Evolutionary conservation across 1,284 basidiomycete species (phyloP).

Genomic region (Paramarasmius palmivorus): DNA sequence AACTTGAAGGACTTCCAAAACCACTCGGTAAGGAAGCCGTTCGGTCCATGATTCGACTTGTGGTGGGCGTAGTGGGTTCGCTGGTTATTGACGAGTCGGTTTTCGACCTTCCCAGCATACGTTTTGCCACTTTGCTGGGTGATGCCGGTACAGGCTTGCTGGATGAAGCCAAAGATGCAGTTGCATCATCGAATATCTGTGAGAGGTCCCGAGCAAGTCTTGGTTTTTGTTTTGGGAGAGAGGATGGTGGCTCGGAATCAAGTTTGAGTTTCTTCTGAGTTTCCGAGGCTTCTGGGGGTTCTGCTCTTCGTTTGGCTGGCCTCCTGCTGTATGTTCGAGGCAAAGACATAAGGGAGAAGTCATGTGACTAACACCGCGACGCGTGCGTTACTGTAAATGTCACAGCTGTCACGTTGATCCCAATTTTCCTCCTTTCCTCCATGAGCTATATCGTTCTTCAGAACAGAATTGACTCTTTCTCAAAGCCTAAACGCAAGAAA

Average conservation of each 20-base stretch:
- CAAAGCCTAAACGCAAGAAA: slow-evolving; percentile 51
- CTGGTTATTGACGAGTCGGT: slow-evolving; percentile 57
- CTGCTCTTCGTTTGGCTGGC: slow-evolving; percentile 31
- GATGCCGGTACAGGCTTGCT: slow-evolving; percentile 20
- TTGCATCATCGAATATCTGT: slow-evolving; percentile 36
- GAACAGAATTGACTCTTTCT: slow-evolving; percentile 61
- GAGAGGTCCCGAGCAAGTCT: slow-evolving; percentile 35
- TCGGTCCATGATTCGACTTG: slow-evolving; percentile 24
- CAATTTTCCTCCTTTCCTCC: slow-evolving; percentile 17
- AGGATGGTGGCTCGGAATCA: slow-evolving; percentile 19
- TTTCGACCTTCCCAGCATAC: slow-evolving; percentile 49
- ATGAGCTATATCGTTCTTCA: slow-evolving; percentile 55
- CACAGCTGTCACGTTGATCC: slow-evolving; percentile 19
- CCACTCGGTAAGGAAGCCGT: slow-evolving; percentile 39
- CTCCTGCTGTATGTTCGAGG: slow-evolving; percentile 45
- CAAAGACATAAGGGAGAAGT: slow-evolving; percentile 20
- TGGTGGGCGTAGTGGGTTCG: slow-evolving; percentile 19
- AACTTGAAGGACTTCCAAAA: slow-evolving; percentile 18
- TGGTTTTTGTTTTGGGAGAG: slow-evolving; percentile 10
- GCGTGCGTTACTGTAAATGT: slow-evolving; percentile 17
- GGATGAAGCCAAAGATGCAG: slow-evolving; percentile 19
- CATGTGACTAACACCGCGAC: slow-evolving; percentile 8
- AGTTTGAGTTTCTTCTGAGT: slow-evolving; percentile 31
- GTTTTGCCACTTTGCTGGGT: slow-evolving; percentile 42
- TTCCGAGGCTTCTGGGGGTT: slow-evolving; percentile 15